Evolutionary conservation across 352 stramenopile species (phyloP).

Genomic region (Phytophthora quininea): DNA sequence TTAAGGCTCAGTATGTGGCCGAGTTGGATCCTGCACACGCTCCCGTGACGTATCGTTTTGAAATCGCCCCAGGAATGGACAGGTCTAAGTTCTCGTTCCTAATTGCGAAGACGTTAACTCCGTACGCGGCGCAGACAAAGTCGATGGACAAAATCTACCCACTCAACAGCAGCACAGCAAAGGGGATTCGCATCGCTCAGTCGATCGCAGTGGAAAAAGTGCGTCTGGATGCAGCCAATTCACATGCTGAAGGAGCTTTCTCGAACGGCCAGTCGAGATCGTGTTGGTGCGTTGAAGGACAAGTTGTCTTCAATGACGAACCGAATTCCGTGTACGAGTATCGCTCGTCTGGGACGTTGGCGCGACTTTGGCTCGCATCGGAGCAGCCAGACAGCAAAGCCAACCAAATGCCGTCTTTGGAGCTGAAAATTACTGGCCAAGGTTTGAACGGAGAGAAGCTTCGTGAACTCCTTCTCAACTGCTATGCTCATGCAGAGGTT

Average conservation of each 20-base stretch:
- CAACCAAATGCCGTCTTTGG: conserved; percentile 22
- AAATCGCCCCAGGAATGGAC: conserved; percentile 57
- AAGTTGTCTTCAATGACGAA: conserved; percentile 59
- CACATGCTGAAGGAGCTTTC: conserved; percentile 20
- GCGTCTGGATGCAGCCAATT: conserved; percentile 18
- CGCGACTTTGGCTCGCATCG: conserved; percentile 35
- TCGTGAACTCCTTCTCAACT: conserved; percentile 60
- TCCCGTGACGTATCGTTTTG: conserved; percentile 50
- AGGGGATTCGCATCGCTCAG: conserved; percentile 61
- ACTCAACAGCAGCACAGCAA: conserved; percentile 33
- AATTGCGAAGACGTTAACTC: conserved; percentile 51
- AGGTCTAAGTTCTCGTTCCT: conserved; percentile 59
- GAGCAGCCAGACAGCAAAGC: conserved; percentile 10
- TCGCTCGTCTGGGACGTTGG: conserved; percentile 56
- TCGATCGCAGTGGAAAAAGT: conserved; percentile 54
- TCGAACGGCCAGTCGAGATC: conserved; percentile 20
- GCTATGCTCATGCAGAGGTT: conserved; percentile 53
- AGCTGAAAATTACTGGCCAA: conserved; percentile 57
- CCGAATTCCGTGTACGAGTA: conserved; percentile 53
- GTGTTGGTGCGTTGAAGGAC: conserved; percentile 70
- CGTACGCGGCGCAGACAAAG: conserved; percentile 53
- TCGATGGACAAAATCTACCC: conserved; percentile 51
- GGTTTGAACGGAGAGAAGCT: conserved; percentile 50
- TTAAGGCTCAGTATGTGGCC: conserved; percentile 30
- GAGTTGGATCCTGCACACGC: conserved; percentile 32